These are phyloP conservation scores for Chrysosporium keratinophilum DNA, from an alignment of 2,329 filamentous ascomycete species.

Conservation along the genomic window DNA sequence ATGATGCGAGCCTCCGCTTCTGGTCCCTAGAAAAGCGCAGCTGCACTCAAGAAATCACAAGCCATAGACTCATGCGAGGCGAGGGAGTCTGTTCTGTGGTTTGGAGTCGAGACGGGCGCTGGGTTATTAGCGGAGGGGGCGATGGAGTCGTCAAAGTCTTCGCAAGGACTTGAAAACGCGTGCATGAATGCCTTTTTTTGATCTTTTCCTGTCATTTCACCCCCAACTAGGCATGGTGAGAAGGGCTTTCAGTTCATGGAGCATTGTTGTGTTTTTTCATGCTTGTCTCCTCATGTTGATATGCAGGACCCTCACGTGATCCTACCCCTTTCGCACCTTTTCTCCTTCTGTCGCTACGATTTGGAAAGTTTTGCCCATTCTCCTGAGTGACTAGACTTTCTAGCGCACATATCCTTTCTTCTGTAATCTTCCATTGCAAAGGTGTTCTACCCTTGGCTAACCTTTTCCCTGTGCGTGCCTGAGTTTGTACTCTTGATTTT, in stretches of 20 bases:
- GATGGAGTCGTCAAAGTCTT: constrained; percentile 96
- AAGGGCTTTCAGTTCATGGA: neutral
- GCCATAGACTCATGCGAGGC: constrained; percentile 85
- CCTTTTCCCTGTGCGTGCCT: constrained; percentile 1
- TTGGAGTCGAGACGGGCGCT: constrained; percentile 90
- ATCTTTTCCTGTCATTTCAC: neutral
- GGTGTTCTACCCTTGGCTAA: neutral
- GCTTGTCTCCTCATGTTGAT: neutral
- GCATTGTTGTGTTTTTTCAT: neutral
- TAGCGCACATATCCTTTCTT: constrained; percentile 3
- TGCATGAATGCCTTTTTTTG: neutral
- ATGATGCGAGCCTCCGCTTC: constrained; percentile 90
- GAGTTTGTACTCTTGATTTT: neutral
- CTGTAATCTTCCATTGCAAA: neutral
- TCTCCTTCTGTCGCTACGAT: neutral
- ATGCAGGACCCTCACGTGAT: neutral
- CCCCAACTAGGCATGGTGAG: neutral
- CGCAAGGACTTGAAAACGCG: constrained; percentile 23
- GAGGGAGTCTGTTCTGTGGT: constrained; percentile 90
- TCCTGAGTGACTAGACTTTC: neutral
- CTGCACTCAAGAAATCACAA: constrained; percentile 91
- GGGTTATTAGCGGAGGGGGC: constrained; percentile 88
- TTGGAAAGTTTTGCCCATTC: neutral
- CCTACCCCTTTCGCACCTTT: neutral
- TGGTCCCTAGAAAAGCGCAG: constrained; percentile 94